These are phyloP conservation scores for Yamadazyma diddensiae DNA, from an alignment of 1,139 yeast genomes.

Conservation along the genomic window DNA sequence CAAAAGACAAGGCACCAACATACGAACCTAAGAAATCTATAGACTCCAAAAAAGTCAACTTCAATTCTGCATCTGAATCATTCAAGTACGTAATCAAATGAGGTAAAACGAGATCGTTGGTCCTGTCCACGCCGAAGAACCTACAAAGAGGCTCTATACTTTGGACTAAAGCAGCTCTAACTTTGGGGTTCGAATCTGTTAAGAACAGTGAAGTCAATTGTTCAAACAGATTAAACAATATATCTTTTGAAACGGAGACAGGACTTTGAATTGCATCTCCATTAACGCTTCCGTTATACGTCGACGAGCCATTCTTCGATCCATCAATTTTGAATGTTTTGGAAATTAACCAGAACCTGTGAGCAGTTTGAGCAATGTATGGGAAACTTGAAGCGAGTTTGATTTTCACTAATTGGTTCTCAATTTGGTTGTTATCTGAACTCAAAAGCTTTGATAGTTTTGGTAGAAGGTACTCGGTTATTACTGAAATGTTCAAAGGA, in stretches of 20 bases:
- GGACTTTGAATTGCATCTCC: too few relatives aligned
- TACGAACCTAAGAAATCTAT: conserved; percentile 76
- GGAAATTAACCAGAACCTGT: conserved; percentile 65
- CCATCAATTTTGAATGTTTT: conserved; percentile 39
- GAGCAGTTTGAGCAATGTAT: conserved; percentile 58
- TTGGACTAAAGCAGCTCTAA: conserved; percentile 65
- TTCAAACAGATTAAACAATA: conserved; percentile 50
- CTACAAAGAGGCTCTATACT: conserved; percentile 74
- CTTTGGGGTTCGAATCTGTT: conserved; percentile 65
- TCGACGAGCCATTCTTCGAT: conserved; percentile 7
- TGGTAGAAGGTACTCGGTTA: conserved; percentile 82
- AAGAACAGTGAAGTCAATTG: conserved; percentile 60
- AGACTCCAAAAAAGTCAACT: conserved; percentile 71
- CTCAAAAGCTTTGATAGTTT: conserved; percentile 46
- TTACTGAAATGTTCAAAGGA: conserved; percentile 71
- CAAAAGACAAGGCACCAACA: conserved; percentile 78
- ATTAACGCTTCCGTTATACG: conserved; percentile 5
- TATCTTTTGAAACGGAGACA: conserved; percentile 24
- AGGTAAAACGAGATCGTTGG: conserved; percentile 83
- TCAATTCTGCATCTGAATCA: conserved; percentile 65
- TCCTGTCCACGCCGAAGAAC: conserved; percentile 81
- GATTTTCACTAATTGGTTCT: conserved; percentile 46
- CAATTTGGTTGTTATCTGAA: conserved; percentile 22
- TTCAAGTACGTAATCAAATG: conserved; percentile 90
- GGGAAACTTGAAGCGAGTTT: conserved; percentile 76